Percentiles rank a stretch among this genome's conserved stretches.
Evolutionary conservation across 176 grass and related monocot genomes (phyloP).

Genomic region (Cenchrus americanus): DNA sequence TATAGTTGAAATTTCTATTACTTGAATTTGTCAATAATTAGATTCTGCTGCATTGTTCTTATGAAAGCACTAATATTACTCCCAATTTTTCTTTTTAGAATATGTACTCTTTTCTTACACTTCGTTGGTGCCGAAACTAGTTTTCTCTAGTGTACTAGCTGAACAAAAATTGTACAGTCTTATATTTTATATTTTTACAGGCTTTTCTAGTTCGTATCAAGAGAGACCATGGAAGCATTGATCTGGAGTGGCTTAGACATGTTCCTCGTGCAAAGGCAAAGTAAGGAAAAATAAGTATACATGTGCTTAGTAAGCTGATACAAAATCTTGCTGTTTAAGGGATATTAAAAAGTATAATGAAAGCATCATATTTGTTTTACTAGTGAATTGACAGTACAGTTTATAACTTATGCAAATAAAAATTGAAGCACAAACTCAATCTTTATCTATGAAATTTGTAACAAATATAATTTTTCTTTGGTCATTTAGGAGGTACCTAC

Average conservation of each 20-base stretch:
- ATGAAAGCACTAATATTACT: not conserved
- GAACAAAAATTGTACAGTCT: not conserved
- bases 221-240: slow-evolving; percentile 3
- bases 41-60: not conserved
- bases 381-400: not conserved
- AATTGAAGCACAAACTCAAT: not conserved
- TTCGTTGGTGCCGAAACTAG: not conserved
- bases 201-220: slow-evolving; percentile 13
- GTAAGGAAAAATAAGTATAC: not conserved
- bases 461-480: not conserved
- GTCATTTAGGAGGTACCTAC: not conserved
- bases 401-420: not conserved
- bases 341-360: not conserved
- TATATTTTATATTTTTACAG: not conserved
- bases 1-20: too few relatives aligned
- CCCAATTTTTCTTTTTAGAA: not conserved
- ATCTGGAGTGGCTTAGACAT: slow-evolving; percentile 5
- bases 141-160: not conserved
- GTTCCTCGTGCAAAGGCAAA: slow-evolving; percentile 6
- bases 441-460: not conserved
- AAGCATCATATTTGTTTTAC: not conserved
- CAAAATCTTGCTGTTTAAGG: not conserved
- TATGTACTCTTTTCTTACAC: not conserved
- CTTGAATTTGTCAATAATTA: too few relatives aligned
- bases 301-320: not conserved